These are phyloP conservation scores for Fistulinella cinereoalba DNA, from an alignment of 1,284 basidiomycete genomes.

Conservation along the genomic window DNA sequence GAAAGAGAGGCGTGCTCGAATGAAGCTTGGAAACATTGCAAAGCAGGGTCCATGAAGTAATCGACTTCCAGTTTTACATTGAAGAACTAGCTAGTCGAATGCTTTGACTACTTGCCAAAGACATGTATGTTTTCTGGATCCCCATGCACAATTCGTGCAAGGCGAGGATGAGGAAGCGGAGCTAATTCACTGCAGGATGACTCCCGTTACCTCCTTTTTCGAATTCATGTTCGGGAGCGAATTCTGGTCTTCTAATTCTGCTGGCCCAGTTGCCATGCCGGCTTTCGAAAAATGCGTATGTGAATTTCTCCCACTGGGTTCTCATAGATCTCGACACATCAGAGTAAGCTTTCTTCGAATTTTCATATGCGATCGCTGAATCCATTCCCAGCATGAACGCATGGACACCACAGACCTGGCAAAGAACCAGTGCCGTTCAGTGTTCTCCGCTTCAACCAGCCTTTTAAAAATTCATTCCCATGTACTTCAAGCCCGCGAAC, in stretches of 20 bases:
- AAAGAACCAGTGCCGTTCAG: slow-evolving; percentile 16
- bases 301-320: slow-evolving; percentile 17
- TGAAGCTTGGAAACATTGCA: not conserved
- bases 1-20: not conserved
- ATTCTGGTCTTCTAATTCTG: not conserved
- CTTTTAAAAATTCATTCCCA: no score
- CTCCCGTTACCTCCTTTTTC: slow-evolving; percentile 8
- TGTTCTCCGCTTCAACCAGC: no score
- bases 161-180: not conserved
- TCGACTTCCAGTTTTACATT: slow-evolving; percentile 10
- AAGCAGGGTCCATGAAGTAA: slow-evolving; percentile 4
- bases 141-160: no score
- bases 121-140: no score
- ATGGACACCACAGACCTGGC: slow-evolving; percentile 10
- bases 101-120: slow-evolving; percentile 14
- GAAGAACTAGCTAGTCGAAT: slow-evolving; percentile 9
- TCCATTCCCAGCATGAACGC: not conserved
- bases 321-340: slow-evolving; percentile 7
- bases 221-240: slow-evolving; percentile 8
- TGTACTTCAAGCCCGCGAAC: no score
- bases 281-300: slow-evolving; percentile 4
- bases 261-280: not conserved
- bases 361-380: slow-evolving; percentile 1
- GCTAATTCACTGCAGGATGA: slow-evolving; percentile 5
- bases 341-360: not conserved